Conservation (phyloP, 805 yeast genomes). For the Torulaspora gathmanii region DNA sequence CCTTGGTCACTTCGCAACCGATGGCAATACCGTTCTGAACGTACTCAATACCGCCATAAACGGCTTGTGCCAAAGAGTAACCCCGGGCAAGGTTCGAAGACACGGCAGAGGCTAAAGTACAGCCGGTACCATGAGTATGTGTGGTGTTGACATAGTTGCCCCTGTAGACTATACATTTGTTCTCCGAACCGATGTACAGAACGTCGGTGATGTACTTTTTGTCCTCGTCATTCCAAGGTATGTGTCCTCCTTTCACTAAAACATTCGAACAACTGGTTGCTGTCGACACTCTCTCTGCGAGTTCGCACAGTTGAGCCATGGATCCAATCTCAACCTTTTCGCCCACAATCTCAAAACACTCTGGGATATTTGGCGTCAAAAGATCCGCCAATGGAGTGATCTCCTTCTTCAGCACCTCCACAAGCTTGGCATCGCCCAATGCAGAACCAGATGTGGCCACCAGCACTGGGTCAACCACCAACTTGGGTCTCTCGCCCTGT, state of each 20-base stretch:
- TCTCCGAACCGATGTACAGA: conserved; percentile 43
- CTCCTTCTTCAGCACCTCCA: conserved; percentile 42
- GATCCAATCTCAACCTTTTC: conserved; percentile 28
- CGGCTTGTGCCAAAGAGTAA: conserved; percentile 42
- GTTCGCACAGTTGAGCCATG: conserved; percentile 39
- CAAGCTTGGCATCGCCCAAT: conserved; percentile 41
- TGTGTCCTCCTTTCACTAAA: conserved; percentile 78
- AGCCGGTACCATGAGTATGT: conserved; percentile 86
- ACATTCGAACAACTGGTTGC: conserved; percentile 47
- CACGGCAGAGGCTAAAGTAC: conserved; percentile 78
- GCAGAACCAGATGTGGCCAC: conserved; percentile 72
- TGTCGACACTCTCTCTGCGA: conserved; percentile 40
- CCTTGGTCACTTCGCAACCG: conserved; percentile 34
- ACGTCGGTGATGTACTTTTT: conserved; percentile 47
- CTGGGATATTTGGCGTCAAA: conserved; percentile 71
- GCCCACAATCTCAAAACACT: conserved; percentile 46
- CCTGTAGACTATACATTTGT: conserved; percentile 41
- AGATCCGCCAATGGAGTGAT: conserved; percentile 53
- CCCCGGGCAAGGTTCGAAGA: conserved; percentile 69
- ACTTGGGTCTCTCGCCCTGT: conserved; percentile 31
- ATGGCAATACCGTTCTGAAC: conserved; percentile 60
- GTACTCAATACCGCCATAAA: conserved; percentile 55
- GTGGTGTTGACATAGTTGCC: conserved; percentile 44
- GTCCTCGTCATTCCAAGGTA: conserved; percentile 40
- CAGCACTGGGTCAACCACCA: conserved; percentile 81